Conservation (phyloP, 2,329 filamentous ascomycete genomes). For the Fusarium mundagurra region DNA sequence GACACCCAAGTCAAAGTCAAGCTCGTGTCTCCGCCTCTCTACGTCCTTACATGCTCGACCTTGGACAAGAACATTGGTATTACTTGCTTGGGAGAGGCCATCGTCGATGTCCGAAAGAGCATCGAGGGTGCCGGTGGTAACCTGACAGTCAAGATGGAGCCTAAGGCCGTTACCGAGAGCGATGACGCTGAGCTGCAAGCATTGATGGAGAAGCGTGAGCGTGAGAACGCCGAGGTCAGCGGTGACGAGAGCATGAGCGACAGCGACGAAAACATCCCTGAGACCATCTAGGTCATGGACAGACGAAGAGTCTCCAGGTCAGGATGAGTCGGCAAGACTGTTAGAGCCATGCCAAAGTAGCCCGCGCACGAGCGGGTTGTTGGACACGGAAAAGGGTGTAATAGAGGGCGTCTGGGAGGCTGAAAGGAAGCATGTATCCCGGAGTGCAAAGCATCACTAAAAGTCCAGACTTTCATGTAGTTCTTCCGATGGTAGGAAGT, state of each 20-base stretch:
- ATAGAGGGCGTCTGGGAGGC: constrained; percentile 39
- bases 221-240: constrained; percentile 97
- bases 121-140: constrained; percentile 83
- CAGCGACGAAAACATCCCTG: constrained; percentile 81
- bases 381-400: constrained; percentile 42
- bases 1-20: constrained; percentile 98
- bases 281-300: constrained; percentile 49
- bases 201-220: constrained; percentile 98
- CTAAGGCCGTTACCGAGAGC: constrained; percentile 98
- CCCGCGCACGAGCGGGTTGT: constrained; percentile 29
- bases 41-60: constrained; percentile 95
- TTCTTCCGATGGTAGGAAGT: constrained; percentile 41
- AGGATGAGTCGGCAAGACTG: constrained; percentile 31
- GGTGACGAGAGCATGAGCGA: constrained; percentile 97
- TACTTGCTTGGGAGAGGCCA: constrained; percentile 84
- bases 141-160: constrained; percentile 95
- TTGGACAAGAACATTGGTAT: constrained; percentile 93
- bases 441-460: constrained; percentile 42
- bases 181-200: constrained; percentile 97
- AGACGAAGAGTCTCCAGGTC: constrained; percentile 26
- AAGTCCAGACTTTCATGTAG: constrained; percentile 44
- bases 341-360: constrained; percentile 24
- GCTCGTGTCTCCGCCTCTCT: constrained; percentile 96
- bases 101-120: constrained; percentile 82
- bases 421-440: constrained; percentile 33